phyloP scores from a whole-genome alignment of 2,329 filamentous ascomycete genomes.

The Alternaria brassicicola region DNA sequence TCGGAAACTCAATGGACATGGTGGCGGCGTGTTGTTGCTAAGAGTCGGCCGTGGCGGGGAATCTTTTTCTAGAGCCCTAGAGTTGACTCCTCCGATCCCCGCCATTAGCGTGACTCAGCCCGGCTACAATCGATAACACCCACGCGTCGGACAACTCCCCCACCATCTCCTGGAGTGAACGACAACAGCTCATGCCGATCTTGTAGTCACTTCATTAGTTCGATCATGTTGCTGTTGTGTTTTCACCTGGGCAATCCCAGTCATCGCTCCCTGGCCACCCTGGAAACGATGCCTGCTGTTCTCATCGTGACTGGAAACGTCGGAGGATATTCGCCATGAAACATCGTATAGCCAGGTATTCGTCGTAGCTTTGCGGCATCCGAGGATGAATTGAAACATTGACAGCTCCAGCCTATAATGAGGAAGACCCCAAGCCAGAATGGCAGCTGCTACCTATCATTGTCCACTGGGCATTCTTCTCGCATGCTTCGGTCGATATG shows the following conservation, averaged over 20 bases:
- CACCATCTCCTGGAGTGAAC: background rate
- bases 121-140: constrained; percentile 32
- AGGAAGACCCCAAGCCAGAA: background rate
- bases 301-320: background rate
- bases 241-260: background rate
- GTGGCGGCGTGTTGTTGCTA: constrained; percentile 32
- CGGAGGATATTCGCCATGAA: background rate
- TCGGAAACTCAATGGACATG: constrained; percentile 91
- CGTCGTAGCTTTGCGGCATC: background rate
- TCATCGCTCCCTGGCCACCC: background rate
- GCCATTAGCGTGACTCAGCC: constrained; percentile 26
- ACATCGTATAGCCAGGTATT: background rate
- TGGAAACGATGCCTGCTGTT: background rate
- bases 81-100: constrained; percentile 31
- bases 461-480: background rate
- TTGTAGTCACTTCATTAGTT: no score
- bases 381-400: constrained; percentile 15
- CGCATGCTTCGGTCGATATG: background rate
- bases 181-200: no score
- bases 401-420: constrained; percentile 3
- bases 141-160: background rate
- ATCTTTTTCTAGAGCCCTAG: constrained; percentile 31
- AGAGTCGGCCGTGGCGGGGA: constrained; percentile 30
- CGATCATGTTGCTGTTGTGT: background rate
- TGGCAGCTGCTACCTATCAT: background rate